Percentiles rank a stretch among this genome's conserved stretches.
These are phyloP conservation scores for Curvularia sp. DNA, from an alignment of 2,329 filamentous ascomycete species.

Conservation along the genomic window DNA sequence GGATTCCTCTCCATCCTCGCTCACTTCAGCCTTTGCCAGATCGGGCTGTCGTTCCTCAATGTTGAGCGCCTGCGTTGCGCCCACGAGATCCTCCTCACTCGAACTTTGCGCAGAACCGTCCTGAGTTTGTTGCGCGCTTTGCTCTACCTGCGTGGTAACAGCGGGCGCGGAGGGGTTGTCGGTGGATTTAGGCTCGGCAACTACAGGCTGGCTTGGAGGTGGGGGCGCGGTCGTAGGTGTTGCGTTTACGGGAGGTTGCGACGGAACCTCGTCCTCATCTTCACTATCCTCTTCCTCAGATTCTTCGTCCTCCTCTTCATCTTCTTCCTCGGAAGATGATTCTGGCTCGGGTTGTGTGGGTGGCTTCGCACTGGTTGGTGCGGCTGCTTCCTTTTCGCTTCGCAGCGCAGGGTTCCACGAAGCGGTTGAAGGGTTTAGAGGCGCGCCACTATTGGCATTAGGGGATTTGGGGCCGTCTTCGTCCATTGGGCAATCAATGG, in stretches of 20 bases:
- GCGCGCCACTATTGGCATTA: conserved; percentile 45
- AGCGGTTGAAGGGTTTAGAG: conserved; percentile 30
- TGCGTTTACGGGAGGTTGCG: conserved; percentile 11
- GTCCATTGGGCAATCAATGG: conserved; percentile 44
- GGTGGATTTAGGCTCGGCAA: conserved; percentile 10
- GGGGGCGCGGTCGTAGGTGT: conserved; percentile 8
- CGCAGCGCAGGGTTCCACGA: conserved; percentile 65
- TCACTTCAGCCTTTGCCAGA: conserved; percentile 11
- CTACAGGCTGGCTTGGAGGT: conserved; percentile 12
- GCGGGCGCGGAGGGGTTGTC: conserved; percentile 28
- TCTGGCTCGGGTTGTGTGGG: conserved; percentile 24
- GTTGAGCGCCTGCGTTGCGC: conserved; percentile 30
- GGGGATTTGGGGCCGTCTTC: conserved; percentile 51
- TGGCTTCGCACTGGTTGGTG: conserved; percentile 18
- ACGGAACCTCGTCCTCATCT: conserved; percentile 15
- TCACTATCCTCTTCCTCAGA: conserved; percentile 21
- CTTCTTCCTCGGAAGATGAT: conserved; percentile 27
- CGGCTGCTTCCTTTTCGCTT: conserved; percentile 47
- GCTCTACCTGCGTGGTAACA: conserved; percentile 42
- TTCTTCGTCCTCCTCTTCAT: conserved; percentile 21
- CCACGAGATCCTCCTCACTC: conserved; percentile 23
- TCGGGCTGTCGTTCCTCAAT: conserved; percentile 11
- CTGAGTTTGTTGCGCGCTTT: conserved; percentile 29
- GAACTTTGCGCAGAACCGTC: conserved; percentile 10
- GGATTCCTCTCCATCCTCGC: conserved; percentile 25